phyloP scores from a whole-genome alignment of 257 asterid species.

The Mentha longifolia region DNA sequence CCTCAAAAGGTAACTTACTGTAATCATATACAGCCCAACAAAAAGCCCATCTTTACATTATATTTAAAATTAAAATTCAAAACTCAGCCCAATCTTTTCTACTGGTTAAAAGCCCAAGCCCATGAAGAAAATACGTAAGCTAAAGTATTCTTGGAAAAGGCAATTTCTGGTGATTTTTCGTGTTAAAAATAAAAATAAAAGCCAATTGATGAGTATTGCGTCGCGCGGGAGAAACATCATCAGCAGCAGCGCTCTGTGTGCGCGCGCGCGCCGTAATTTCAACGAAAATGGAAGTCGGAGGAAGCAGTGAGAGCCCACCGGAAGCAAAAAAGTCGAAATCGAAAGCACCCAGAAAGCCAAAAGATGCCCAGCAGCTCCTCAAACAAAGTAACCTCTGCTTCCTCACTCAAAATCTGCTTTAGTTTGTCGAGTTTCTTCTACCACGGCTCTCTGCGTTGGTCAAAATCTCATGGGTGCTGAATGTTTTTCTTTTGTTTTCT shows the following conservation, averaged over 20 bases:
- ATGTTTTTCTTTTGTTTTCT: conserved; percentile 1
- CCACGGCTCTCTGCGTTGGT: background rate
- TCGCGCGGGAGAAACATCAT: background rate
- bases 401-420: conserved; percentile 19
- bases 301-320: conserved; percentile 57
- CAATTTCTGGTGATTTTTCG: too few relatives aligned
- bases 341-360: conserved; percentile 67
- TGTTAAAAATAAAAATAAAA: too few relatives aligned
- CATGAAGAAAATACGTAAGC: too few relatives aligned
- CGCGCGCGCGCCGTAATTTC: background rate
- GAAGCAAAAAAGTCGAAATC: conserved; percentile 57
- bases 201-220: too few relatives aligned
- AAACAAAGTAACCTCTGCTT: conserved; percentile 60
- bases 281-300: conserved; percentile 53
- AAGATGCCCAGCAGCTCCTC: conserved; percentile 62
- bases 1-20: too few relatives aligned
- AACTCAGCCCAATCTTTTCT: too few relatives aligned
- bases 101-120: too few relatives aligned
- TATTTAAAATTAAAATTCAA: too few relatives aligned
- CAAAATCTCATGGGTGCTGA: background rate
- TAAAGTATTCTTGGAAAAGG: too few relatives aligned
- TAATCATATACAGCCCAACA: too few relatives aligned
- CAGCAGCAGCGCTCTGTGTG: background rate
- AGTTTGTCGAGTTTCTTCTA: too few relatives aligned
- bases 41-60: too few relatives aligned